Base-by-base conservation (phyloP, 257 asterid genomes). In the Penstemon davidsonii region DNA sequence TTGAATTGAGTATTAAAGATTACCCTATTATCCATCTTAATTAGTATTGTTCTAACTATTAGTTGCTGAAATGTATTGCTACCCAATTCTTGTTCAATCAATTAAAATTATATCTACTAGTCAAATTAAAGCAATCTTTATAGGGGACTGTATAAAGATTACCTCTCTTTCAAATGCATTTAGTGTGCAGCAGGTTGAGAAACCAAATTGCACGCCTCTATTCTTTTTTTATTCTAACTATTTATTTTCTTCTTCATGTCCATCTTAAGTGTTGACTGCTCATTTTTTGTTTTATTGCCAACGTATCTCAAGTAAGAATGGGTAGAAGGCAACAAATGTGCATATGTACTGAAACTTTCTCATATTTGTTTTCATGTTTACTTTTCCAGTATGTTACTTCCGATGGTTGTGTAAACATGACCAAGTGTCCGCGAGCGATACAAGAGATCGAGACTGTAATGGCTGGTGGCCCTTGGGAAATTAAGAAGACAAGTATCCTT, bases 401-500 rank as follows among this genome's bases (percentile, higher is more conserved):
- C 4, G 76, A 66, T 73, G 98, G 97, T 19, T 90, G 97, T 60
- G 75, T 85, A 77, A 93, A 93, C 84, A 84, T 93, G 99, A 87
- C 85, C 60, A 93, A 88, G 74, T 78, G 85, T 61, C 97, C 99
- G 4, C 86, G 97, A 50, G 84, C 84, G 84, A 81, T 90, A 68
- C 70, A 79, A 68, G 97, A 93, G 53, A 90, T 93, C 4, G 99
- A 93, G 77, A 94, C 95, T 58, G 96, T 93, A 56, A 93, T 90
- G 96, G 95, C 83, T 5, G 99, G 99, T 49, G 91, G 82, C 33
- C 86, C 96, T 12, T 93, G 97, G 99, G 89, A 89, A 7, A 85
- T 93, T 47, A 65, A 74, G 44, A 72, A 49, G 73, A 71, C 81
- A 5, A 45, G 64, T 60, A 6, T 66, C 50, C 56, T 69, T 44